Evolutionary conservation across 163 green algal genomes (phyloP).

Genomic region (Scenedesmus sp.): DNA sequence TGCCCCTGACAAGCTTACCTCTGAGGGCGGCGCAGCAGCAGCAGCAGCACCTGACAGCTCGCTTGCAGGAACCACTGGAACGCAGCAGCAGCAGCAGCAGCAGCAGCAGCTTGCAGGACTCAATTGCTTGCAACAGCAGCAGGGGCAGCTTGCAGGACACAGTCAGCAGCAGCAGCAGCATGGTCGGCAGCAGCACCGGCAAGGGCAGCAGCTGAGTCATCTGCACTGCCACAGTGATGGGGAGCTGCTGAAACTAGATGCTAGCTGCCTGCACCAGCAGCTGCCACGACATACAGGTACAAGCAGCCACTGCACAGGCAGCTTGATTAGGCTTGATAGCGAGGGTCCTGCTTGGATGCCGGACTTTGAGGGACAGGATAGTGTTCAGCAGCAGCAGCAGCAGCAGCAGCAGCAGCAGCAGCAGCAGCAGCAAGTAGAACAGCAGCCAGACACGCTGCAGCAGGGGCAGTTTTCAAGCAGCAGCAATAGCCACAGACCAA

Average conservation of each 20-base stretch:
- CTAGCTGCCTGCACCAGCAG: neutral
- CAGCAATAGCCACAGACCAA: neutral
- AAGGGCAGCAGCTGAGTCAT: neutral
- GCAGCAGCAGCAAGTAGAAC: slow-evolving; percentile 8
- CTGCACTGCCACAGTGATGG: slow-evolving; percentile 37
- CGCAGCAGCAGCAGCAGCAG: neutral
- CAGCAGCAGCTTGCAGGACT: slow-evolving; percentile 12
- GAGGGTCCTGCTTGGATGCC: neutral
- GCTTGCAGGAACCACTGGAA: neutral
- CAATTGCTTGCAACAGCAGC: neutral
- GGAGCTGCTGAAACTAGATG: neutral
- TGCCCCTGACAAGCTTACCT: slow-evolving; percentile 1
- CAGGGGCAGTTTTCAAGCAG: slow-evolving; percentile 11
- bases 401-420: slow-evolving; percentile 29
- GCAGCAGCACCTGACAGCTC: slow-evolving; percentile 1
- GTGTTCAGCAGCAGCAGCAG: neutral
- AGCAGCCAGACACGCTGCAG: neutral
- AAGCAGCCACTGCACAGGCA: neutral
- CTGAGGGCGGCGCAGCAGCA: neutral
- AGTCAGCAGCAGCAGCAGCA: neutral
- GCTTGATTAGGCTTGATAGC: neutral
- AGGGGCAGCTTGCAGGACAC: neutral
- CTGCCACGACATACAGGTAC: neutral
- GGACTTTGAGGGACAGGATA: neutral
- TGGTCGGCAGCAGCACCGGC: neutral